Percentiles rank a stretch among this genome's conserved stretches.
Evolutionary conservation across 441 rosid species (phyloP).

Genomic region (Erodium texanum): DNA sequence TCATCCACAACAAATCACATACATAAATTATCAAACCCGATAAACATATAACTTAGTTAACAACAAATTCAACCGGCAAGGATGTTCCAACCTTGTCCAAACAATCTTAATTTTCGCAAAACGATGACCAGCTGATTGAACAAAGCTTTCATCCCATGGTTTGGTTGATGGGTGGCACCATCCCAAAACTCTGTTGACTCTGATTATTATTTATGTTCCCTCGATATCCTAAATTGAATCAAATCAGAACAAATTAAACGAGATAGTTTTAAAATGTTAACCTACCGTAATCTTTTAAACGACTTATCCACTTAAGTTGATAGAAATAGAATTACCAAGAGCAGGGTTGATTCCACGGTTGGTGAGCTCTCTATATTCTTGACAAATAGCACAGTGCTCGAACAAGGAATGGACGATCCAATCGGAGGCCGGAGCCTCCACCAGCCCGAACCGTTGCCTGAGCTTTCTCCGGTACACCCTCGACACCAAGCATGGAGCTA

Average conservation of each 20-base stretch:
- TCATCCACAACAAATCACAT: neutral
- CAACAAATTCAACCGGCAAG: neutral
- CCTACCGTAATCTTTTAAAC: too few species aligned
- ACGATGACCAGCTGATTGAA: too few species aligned
- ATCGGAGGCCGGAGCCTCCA: constrained; percentile 41
- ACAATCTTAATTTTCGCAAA: neutral
- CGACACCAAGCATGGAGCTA: constrained; percentile 42
- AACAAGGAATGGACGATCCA: constrained; percentile 27
- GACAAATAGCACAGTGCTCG: constrained; percentile 37
- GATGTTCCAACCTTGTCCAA: neutral
- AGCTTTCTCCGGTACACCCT: constrained; percentile 39
- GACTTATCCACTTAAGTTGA: too few species aligned
- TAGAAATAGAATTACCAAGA: constrained; percentile 18
- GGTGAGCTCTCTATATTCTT: constrained; percentile 42
- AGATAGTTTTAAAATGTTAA: too few species aligned
- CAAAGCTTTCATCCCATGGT: neutral
- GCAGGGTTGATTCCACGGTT: constrained; percentile 36
- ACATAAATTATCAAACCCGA: neutral
- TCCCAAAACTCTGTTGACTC: neutral
- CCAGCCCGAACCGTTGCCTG: constrained; percentile 31
- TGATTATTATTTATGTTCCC: neutral
- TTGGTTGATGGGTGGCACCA: neutral
- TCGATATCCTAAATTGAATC: neutral
- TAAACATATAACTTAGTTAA: neutral
- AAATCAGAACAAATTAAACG: neutral